Base-by-base conservation (phyloP, 129 eudicot genomes). In the Chrysanthemum seticuspe region DNA sequence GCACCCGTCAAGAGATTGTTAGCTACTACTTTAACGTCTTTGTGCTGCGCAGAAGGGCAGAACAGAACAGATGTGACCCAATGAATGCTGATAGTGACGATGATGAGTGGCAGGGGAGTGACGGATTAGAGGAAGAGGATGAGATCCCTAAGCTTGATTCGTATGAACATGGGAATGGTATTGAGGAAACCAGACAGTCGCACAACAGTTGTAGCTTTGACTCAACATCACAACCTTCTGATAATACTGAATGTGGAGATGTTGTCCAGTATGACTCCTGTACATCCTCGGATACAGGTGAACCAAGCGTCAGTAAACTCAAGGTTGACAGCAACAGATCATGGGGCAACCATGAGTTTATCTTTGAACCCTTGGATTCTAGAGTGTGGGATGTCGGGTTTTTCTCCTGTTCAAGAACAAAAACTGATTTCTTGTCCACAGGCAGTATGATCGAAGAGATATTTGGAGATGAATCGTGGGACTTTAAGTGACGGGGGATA, bases 401-500 rank as follows among this genome's bases (percentile, higher is more conserved):
- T 79, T 53, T 77, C 56, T 72, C 80, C 3, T 62, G 81, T 77
- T 63, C 76, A 9, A 76, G 85, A 57, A 74, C 75, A 10, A 73
- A 86, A 65, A 76, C 65, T 15, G 96, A 86, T 56, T 83, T 89
- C 57, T 71, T 86, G 29, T 85, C 96, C 6, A 86, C 89, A 0
- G 80, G 89, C 74, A 76, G 81, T 72, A 82, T 89, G 91, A 89
- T 89, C 58, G 89, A 88, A 80, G 90, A 89, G 79, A 86, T 89
- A 40, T 89, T 89, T 77, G 89, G 89, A 63, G 85, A 59, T 13
- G 89, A 78, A 52, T 68, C 83, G 61, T 86, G 78, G 82, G 25
- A 81, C 68, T 62, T 55, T 80, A 73, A 44, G 65, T n/a, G 64
- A 67, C 50, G 11, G 68, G 74, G 15, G 79, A 60, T 65, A 34